Evolutionary conservation across 2,329 filamentous ascomycete genomes (phyloP), one percentile per base, ranked within the genome.

Genomic region (Periconia digitata): DNA sequence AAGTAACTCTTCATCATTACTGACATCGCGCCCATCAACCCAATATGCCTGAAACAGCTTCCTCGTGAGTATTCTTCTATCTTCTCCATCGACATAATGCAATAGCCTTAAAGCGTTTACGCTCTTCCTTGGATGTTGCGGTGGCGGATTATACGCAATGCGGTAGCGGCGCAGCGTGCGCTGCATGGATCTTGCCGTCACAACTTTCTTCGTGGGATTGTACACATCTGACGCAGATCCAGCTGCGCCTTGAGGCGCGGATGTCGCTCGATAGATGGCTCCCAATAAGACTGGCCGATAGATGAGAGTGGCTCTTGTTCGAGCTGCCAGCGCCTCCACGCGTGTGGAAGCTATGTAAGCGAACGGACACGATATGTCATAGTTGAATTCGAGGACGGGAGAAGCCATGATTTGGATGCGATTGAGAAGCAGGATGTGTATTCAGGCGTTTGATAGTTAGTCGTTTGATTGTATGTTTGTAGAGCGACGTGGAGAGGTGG

Each of bases 261-360:
- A 49, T 24, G 67, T 70, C 1, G 62, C 58, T 13, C 67, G 66
- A 46, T 71, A 71, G 29, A 71, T 67, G 8, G 67, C 67, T 34
- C 67, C 67, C 4, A 71, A 60, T 12, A 69, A 58, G 8, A 67
- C 60, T 8, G 67, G 64, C 18, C 58, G 59, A 50, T 63, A 68
- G 32, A 58, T 49, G 0, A 71, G 44, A 13, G 29, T 57, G 20
- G 64, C 52, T 13, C 50, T 45, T 10, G 65, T 65, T 12, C 66
- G 65, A 13, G 51, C 37, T 8, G 66, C 64, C 27, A 71, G 64
- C 1, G 58, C 51, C 46, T 60, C 47, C 4, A 71, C 51, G 21
- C 66, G 63, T 2, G 64, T 69, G 7, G 64, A 69, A 10, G 67
- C 67, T 43, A 71, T 71, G 54, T 71, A 71, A n/a, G 67, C 67